Conservation (phyloP, 2,329 filamentous ascomycete genomes). For the Metarhizium album region DNA sequence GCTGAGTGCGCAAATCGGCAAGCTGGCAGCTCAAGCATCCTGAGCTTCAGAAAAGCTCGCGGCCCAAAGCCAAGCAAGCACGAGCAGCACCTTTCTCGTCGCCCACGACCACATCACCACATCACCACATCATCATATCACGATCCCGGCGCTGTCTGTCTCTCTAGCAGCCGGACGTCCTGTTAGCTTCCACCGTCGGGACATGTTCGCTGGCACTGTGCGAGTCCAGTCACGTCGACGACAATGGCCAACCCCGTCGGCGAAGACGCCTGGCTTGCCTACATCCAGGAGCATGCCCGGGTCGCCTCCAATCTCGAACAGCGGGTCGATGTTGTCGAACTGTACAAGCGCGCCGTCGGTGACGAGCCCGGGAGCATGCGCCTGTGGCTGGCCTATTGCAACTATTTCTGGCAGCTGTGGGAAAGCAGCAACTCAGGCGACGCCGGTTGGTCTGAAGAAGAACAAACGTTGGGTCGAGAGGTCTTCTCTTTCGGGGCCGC, state of each 20-base stretch:
- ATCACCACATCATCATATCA: not conserved
- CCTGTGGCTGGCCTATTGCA: conserved; percentile 68
- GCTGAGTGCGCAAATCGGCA: no score
- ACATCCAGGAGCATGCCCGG: conserved; percentile 60
- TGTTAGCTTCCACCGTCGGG: not conserved
- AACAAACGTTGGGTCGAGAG: conserved; percentile 57
- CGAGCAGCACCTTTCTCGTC: not conserved
- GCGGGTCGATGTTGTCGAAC: conserved; percentile 58
- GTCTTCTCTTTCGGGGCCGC: conserved; percentile 59
- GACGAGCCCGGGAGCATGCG: conserved; percentile 65
- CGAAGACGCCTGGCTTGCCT: conserved; percentile 68
- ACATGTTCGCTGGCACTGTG: not conserved
- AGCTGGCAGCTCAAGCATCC: no score
- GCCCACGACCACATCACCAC: not conserved
- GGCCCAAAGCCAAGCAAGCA: not conserved
- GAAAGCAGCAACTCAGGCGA: conserved; percentile 48
- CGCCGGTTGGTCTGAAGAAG: conserved; percentile 50
- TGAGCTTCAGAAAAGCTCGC: not conserved
- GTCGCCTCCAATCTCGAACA: conserved; percentile 52
- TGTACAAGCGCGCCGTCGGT: conserved; percentile 57
- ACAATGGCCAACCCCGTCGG: conserved; percentile 51
- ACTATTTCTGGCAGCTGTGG: conserved; percentile 66
- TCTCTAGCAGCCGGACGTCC: not conserved
- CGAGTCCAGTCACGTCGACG: conserved; percentile 8
- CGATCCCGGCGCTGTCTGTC: no score